phyloP scores from a whole-genome alignment of 768 basidiomycete genomes.

The Leucocoprinus leucothites region DNA sequence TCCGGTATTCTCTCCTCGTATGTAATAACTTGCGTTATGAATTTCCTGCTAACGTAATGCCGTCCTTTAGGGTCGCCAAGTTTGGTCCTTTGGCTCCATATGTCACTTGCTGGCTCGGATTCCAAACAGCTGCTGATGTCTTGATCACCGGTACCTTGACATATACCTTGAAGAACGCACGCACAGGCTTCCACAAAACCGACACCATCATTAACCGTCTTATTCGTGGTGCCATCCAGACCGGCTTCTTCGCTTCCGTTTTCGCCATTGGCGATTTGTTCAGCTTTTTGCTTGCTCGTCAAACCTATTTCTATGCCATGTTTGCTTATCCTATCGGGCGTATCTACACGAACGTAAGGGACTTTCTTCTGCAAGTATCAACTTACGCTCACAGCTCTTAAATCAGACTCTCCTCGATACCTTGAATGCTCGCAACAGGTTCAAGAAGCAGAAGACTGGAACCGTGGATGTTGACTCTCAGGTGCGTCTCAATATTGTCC shows the following conservation, averaged over 20 bases:
- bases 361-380: conserved; percentile 14
- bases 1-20: conserved; percentile 41
- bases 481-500: conserved; percentile 11
- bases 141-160: conserved; percentile 30
- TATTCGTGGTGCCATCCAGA: conserved; percentile 53
- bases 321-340: conserved; percentile 33
- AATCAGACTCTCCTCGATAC: conserved; percentile 42
- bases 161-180: conserved; percentile 33
- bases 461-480: conserved; percentile 26
- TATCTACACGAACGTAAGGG: conserved; percentile 47
- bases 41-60: conserved; percentile 20
- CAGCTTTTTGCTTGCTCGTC: conserved; percentile 30
- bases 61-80: conserved; percentile 28
- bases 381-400: no score
- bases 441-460: conserved; percentile 21
- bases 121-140: conserved; percentile 37
- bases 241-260: conserved; percentile 48
- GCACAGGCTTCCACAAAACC: conserved; percentile 48
- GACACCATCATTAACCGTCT: conserved; percentile 52
- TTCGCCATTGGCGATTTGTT: conserved; percentile 52
- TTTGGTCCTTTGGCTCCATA: conserved; percentile 31
- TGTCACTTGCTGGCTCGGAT: conserved; percentile 32
- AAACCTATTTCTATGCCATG: conserved; percentile 34
- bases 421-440: conserved; percentile 26
- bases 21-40: conserved; percentile 14